phyloP scores from a whole-genome alignment of 108 stramenopile species.

The Hondaea fermentalgiana region DNA sequence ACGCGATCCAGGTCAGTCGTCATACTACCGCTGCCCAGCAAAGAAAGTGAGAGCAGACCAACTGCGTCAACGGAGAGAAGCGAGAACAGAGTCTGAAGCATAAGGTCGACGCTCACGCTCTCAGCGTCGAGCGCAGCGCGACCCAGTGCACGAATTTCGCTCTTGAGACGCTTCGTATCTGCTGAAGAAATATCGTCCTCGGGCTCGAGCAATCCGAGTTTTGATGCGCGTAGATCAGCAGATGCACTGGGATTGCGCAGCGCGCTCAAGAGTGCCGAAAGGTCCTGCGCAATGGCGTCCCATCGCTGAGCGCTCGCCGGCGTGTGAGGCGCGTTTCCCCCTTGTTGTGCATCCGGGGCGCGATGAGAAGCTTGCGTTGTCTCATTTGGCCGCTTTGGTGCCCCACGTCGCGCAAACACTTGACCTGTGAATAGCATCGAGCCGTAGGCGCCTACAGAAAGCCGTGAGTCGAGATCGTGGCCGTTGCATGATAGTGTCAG shows the following conservation, averaged over 20 bases:
- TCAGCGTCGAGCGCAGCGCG: not conserved
- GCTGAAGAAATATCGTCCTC: not conserved
- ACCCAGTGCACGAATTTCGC: not conserved
- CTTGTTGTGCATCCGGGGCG: not conserved
- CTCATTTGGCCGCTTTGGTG: not conserved
- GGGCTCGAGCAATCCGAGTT: not conserved
- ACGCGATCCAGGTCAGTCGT: not conserved
- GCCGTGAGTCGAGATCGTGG: not conserved
- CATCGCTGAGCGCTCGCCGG: not conserved
- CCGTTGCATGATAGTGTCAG: not conserved
- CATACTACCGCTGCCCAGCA: not conserved
- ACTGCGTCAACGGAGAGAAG: not conserved
- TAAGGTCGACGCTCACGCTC: not conserved
- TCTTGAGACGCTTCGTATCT: not conserved
- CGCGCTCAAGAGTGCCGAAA: not conserved
- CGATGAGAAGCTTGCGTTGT: not conserved
- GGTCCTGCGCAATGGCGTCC: not conserved
- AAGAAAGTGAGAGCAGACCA: not conserved
- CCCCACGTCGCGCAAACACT: not conserved
- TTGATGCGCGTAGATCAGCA: not conserved
- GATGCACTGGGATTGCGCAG: not conserved
- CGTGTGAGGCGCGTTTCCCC: not conserved
- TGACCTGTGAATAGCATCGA: not conserved
- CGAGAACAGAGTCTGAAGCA: not conserved
- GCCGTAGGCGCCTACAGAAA: not conserved